Base-by-base conservation (phyloP, 345 rosid genomes). In the Eucalyptus globulus region DNA sequence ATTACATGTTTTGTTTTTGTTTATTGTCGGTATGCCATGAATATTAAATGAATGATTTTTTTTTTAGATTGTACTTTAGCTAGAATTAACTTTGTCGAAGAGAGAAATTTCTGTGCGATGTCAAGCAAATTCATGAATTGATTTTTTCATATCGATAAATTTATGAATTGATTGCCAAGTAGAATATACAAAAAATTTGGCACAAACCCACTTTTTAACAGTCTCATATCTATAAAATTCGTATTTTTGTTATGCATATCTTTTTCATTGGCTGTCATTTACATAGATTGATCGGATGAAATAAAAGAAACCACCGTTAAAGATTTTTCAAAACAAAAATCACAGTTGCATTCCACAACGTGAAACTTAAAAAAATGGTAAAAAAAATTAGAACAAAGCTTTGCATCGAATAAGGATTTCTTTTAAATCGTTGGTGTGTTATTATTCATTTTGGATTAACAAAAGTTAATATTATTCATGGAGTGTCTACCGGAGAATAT, bases 301-400 rank as follows among this genome's bases (percentile, higher is more conserved):
- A 58, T 0, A 51, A 51, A 51, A 24, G 14, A 24, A 58, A 58
- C 0, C 14, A 0, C 29, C 65, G 0, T 10, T 1, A 58, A 58
- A 58, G 14, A 26, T 58, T 26, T 58, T 58, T 58, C 14, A 58
- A 10, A 24, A 58, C 65, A 58, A 58, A 58, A 11, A 58, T 58
- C 65, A 22, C 27, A 17, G 1, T 8, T 21, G 1, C 60, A 54
- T 24, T 58, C 14, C 14, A 9, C 65, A 58, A 58, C 0, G 65
- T 24, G 14, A 58, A 58, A 58, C 65, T 58, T 58, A 1, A 1
- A 58, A 11, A 11, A 1, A 58, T 11, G 65, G 65, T 0, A 44
- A 44, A 45, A 47, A 10, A 11, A 47, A 56, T 56, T 58, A 58
- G 1, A 58, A 58, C n/a, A 58, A 58, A 24, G 65, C 65, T 58